Evolutionary conservation across 345 rosid species (phyloP).

Genomic region (Dimocarpus longan): DNA sequence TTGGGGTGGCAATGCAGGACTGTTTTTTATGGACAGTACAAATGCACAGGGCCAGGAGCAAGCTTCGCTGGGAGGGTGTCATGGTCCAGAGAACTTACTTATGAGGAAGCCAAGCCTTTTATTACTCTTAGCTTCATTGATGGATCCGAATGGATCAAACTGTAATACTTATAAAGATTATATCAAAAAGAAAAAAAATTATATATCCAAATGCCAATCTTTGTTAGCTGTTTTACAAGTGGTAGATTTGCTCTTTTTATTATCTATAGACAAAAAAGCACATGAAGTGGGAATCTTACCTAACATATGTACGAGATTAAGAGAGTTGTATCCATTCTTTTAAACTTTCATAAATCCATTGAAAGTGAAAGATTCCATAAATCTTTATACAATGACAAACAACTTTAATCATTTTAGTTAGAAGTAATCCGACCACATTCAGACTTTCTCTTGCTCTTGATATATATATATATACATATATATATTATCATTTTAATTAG

Average conservation of each 20-base stretch:
- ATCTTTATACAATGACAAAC: too few species aligned
- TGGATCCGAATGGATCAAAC: constrained; percentile 86
- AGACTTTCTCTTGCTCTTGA: too few species aligned
- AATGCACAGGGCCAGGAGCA: constrained; percentile 90
- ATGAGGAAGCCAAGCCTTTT: constrained; percentile 91
- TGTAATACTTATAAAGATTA: constrained; percentile 22
- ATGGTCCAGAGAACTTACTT: constrained; percentile 89
- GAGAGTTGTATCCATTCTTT: not conserved
- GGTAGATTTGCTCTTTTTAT: not conserved
- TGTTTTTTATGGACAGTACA: constrained; percentile 94
- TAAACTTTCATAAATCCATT: not conserved
- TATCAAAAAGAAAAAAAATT: too few species aligned
- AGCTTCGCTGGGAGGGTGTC: constrained; percentile 81
- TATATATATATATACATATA: too few species aligned
- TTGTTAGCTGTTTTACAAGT: not conserved
- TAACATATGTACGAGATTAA: not conserved
- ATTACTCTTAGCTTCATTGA: constrained; percentile 75
- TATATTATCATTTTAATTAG: too few species aligned
- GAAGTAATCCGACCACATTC: too few species aligned
- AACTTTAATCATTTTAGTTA: too few species aligned
- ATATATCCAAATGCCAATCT: not conserved
- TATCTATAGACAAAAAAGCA: not conserved
- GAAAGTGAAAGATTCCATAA: too few species aligned
- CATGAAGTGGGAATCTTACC: not conserved
- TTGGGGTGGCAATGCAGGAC: constrained; percentile 59